Base-by-base conservation (phyloP, 768 basidiomycete genomes). In the Mrakia gelida region DNA sequence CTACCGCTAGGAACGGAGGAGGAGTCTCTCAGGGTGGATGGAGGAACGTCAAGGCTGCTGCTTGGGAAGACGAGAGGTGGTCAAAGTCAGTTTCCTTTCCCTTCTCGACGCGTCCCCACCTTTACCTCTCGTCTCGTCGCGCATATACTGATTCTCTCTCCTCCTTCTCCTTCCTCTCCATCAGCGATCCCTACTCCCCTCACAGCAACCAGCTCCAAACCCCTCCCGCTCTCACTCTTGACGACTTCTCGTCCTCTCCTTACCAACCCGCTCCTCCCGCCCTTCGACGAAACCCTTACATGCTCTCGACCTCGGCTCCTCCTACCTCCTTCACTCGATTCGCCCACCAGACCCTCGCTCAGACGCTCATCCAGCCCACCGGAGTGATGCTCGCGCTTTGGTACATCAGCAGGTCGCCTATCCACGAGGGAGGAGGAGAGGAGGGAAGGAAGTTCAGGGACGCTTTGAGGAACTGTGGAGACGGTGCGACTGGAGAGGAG, bases 361-460 rank as follows among this genome's bases (percentile, higher is more conserved):
- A 81, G 72, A 81, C 81, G 41, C 68, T 81, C 61, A 76, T 81
- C 65, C 76, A 79, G 32, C 80, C 81, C 5, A 78, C 80, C 43
- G 81, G 78, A 30, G 77, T 81, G 52, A 63, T 81, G 43, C 80
- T 81, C 65, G 74, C 80, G 28, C 79, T 81, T 21, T 81, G 81
- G 81, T 81, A 81, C 79, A 79, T 81, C 78, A 70, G 67, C 71
- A 63, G 79, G 11, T 62, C 80, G 34, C 80, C 81, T 6, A 70
- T 80, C n/a, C 79, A 80, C 74, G 73, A 79, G 49, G 81, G 80
- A 21, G 81, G 81, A 43, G 80, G 76, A 26, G 81, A 80, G 30
- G 78, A 78, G 23, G 81, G 81, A 38, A 63, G 59, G 52, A 45
- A 73, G 70, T 79, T 81, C 62, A 75, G 81, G 49, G 70, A 73